Conservation (phyloP, 2,329 filamentous ascomycete genomes). For the Sporothrix humicola region DNA sequence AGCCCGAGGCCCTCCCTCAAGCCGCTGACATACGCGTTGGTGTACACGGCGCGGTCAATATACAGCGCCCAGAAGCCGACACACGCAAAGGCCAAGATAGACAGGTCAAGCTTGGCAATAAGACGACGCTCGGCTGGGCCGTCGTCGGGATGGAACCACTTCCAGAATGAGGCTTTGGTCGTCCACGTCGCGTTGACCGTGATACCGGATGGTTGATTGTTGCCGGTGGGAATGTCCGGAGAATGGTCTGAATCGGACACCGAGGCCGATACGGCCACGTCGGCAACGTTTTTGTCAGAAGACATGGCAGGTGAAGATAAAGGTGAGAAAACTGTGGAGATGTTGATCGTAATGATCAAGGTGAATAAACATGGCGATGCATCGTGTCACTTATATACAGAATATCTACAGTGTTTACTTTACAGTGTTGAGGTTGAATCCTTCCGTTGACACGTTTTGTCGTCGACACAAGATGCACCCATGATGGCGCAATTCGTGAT, state of each 20-base stretch:
- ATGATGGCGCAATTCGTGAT: constrained; percentile 12
- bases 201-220: too few species aligned
- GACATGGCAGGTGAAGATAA: background rate
- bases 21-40: constrained; percentile 50
- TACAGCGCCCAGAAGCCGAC: constrained; percentile 39
- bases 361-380: background rate
- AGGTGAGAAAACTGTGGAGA: background rate
- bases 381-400: constrained; percentile 2
- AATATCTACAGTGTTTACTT: background rate
- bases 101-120: constrained; percentile 46
- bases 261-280: background rate
- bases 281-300: background rate
- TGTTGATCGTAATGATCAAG: background rate
- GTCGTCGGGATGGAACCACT: constrained; percentile 29
- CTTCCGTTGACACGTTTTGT: too few species aligned
- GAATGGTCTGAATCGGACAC: background rate
- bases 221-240: background rate
- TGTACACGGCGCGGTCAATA: constrained; percentile 31
- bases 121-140: constrained; percentile 45
- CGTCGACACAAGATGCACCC: constrained; percentile 24
- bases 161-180: background rate
- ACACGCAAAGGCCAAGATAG: constrained; percentile 47
- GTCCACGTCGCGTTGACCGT: background rate
- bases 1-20: constrained; percentile 60
- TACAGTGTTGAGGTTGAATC: too few species aligned